Conservation (phyloP, 176 grass and related monocot genomes). For the Canna indica region DNA sequence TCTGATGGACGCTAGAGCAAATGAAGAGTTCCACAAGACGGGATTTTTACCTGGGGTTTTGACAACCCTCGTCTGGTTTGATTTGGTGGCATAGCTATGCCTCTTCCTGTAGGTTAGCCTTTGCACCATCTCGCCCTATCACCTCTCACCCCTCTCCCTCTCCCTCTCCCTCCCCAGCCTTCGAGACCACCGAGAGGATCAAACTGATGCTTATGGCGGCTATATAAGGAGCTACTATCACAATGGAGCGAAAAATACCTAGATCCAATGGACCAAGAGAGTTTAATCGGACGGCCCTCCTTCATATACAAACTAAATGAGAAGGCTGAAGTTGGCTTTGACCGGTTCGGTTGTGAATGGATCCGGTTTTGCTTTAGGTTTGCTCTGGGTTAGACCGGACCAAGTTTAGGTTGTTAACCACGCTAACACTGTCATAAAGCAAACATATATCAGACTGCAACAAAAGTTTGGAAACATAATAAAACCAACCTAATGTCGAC, state of each 20-base stretch:
- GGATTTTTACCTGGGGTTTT: constrained; percentile 69
- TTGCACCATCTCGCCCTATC: constrained; percentile 54
- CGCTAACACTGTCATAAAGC: no score
- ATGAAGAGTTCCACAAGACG: neutral
- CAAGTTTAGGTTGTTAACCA: no score
- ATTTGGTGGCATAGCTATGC: constrained; percentile 96
- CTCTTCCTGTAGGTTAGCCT: constrained; percentile 84
- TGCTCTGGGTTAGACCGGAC: no score
- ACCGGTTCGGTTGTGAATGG: no score
- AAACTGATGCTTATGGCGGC: constrained; percentile 12
- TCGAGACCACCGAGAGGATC: constrained; percentile 8
- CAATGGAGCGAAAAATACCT: no score
- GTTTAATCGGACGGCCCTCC: neutral
- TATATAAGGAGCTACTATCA: neutral
- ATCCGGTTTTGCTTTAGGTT: no score
- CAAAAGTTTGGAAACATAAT: no score
- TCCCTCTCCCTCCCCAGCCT: neutral
- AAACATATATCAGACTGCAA: no score
- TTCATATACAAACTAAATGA: neutral
- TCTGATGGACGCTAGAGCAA: neutral
- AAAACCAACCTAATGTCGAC: no score
- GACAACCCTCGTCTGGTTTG: constrained; percentile 90
- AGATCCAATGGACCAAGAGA: neutral
- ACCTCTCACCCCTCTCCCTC: constrained; percentile 9
- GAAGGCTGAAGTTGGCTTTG: no score